Evolutionary conservation across 1,284 basidiomycete genomes (phyloP).

Genomic region (Ceratobasidium sp.): DNA sequence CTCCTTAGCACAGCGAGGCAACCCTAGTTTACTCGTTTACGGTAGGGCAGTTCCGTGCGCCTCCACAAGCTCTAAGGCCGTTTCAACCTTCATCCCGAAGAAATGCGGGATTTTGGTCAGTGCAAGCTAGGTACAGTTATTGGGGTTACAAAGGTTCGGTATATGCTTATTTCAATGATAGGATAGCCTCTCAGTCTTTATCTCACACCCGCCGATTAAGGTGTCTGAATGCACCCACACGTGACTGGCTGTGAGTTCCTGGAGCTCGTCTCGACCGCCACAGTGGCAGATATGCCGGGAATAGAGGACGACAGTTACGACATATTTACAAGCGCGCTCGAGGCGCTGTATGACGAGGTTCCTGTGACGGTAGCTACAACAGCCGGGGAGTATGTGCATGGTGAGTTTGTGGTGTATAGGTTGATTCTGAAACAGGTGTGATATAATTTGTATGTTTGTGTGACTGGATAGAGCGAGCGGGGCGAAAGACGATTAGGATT

Average conservation of each 20-base stretch:
- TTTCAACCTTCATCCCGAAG: no score
- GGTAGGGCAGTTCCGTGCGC: no score
- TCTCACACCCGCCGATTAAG: conserved; percentile 23
- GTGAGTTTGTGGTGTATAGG: not conserved
- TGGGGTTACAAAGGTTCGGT: no score
- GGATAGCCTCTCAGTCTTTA: conserved; percentile 3
- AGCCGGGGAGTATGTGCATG: conserved; percentile 15
- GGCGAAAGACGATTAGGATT: conserved; percentile 16
- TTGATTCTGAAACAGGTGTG: not conserved
- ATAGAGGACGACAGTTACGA: conserved; percentile 15
- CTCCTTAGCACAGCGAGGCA: no score
- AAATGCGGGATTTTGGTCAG: no score
- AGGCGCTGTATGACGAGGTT: conserved; percentile 27
- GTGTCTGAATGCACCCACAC: conserved; percentile 30
- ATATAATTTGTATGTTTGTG: not conserved
- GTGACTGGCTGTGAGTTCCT: conserved; percentile 28
- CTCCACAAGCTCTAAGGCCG: no score
- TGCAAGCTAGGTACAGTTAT: no score
- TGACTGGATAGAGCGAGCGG: not conserved
- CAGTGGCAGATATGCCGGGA: conserved; percentile 1
- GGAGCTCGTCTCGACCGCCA: conserved; percentile 29
- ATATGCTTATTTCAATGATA: no score
- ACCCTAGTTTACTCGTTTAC: no score
- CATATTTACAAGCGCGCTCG: conserved; percentile 36
- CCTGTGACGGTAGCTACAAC: conserved; percentile 29